Conservation (phyloP, 371 early-diverging fungal genomes). For the Mortierella sp. region DNA sequence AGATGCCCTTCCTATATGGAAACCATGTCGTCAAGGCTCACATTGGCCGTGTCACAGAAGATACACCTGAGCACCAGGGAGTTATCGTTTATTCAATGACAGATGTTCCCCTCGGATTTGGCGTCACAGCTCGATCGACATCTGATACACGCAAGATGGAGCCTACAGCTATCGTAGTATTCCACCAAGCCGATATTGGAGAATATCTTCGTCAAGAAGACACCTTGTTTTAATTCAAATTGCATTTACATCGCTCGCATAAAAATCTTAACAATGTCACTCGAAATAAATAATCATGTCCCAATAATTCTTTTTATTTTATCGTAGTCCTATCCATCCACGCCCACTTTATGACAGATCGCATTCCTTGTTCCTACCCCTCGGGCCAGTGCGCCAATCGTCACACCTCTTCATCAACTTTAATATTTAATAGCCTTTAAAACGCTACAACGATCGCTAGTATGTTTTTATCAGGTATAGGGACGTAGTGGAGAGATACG, state of each 20-base stretch:
- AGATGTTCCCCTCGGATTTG: slow-evolving; percentile 98
- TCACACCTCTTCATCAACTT: no score
- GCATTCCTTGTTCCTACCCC: no score
- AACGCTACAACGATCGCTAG: no score
- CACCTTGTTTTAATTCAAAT: slow-evolving; percentile 76
- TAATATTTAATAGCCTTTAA: no score
- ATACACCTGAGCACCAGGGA: slow-evolving; percentile 98
- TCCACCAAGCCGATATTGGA: slow-evolving; percentile 99
- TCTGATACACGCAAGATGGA: slow-evolving; percentile 92
- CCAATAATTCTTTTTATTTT: no score
- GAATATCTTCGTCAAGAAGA: slow-evolving; percentile 98
- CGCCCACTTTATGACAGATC: no score
- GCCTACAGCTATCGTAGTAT: slow-evolving; percentile 95
- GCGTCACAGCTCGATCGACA: slow-evolving; percentile 95
- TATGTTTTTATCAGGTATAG: no score
- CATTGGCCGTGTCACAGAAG: slow-evolving; percentile 96
- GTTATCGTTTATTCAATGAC: slow-evolving; percentile 96
- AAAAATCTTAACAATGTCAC: background rate
- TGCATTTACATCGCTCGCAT: background rate
- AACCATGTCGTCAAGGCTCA: slow-evolving; percentile 99
- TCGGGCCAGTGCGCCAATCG: no score
- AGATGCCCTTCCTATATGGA: slow-evolving; percentile 99
- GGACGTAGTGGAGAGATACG: no score
- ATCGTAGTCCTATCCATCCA: no score
- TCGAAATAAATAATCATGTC: background rate